Conservation (phyloP, 306 rosid species). For the Morella rubra region DNA sequence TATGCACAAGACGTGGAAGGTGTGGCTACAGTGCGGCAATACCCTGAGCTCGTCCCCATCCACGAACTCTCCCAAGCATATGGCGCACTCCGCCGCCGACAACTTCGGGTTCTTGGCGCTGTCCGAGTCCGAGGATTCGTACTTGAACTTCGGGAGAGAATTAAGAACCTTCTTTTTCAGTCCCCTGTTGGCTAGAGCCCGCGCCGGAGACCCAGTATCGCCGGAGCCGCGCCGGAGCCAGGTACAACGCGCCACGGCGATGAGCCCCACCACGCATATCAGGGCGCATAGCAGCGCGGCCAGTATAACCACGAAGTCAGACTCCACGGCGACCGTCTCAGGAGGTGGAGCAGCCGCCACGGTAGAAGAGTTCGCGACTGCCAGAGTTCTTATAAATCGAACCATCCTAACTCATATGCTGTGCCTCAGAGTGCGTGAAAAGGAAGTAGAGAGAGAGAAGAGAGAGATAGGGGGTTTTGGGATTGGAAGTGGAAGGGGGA, state of each 20-base stretch:
- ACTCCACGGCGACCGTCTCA: slow-evolving; percentile 53
- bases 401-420: slow-evolving; percentile 33
- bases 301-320: slow-evolving; percentile 70
- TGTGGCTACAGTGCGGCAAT: slow-evolving; percentile 73
- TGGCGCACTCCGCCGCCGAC: slow-evolving; percentile 67
- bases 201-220: not conserved
- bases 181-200: slow-evolving; percentile 59
- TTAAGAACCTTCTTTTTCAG: slow-evolving; percentile 74
- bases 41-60: slow-evolving; percentile 70
- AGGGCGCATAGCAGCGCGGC: slow-evolving; percentile 78
- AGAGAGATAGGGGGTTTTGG: not conserved
- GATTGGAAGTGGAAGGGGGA: not conserved
- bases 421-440: not conserved
- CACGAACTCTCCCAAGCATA: slow-evolving; percentile 58
- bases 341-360: slow-evolving; percentile 57
- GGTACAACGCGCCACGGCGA: slow-evolving; percentile 80
- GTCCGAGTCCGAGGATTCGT: slow-evolving; percentile 22
- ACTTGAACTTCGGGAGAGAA: slow-evolving; percentile 64
- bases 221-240: slow-evolving; percentile 67
- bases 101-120: slow-evolving; percentile 31
- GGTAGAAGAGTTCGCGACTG: slow-evolving; percentile 13
- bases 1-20: slow-evolving; percentile 61
- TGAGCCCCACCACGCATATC: slow-evolving; percentile 69
- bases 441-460: not conserved
- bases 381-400: slow-evolving; percentile 41